Conservation (phyloP, 1,284 basidiomycete species). For the Cryptococcus sp. region DNA sequence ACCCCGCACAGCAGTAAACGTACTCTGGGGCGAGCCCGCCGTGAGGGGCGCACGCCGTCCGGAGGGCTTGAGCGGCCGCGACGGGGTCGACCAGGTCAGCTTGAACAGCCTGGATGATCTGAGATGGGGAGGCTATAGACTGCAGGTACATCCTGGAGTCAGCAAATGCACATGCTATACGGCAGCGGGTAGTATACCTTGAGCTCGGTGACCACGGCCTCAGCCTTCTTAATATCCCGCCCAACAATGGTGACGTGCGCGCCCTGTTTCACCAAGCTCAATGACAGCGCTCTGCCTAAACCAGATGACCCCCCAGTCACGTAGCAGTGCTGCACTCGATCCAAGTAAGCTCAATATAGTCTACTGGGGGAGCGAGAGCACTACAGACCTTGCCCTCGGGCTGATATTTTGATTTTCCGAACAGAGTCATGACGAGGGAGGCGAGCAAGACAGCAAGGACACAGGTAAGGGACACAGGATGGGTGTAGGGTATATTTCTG, state of each 20-base stretch:
- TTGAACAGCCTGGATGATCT: constrained; percentile 62
- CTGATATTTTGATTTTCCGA: constrained; percentile 25
- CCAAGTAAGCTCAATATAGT: neutral
- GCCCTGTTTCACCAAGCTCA: constrained; percentile 64
- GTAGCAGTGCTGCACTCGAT: constrained; percentile 60
- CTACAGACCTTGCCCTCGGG: constrained; percentile 43
- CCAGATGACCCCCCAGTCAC: constrained; percentile 79
- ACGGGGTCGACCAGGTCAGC: constrained; percentile 58
- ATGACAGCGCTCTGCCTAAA: constrained; percentile 69
- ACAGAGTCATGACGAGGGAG: constrained; percentile 23
- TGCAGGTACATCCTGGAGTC: neutral
- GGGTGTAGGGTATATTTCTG: neutral
- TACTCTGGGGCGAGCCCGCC: constrained; percentile 64
- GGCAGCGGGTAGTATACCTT: constrained; percentile 55
- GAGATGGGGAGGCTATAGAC: constrained; percentile 53
- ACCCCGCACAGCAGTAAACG: constrained; percentile 74
- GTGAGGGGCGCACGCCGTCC: constrained; percentile 58
- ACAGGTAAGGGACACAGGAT: neutral
- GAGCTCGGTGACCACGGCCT: constrained; percentile 59
- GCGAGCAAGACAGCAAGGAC: constrained; percentile 10
- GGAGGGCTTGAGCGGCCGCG: constrained; percentile 59
- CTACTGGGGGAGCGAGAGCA: neutral
- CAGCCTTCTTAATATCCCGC: constrained; percentile 57
- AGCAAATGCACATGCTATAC: neutral
- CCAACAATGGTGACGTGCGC: constrained; percentile 80